Base-by-base conservation (phyloP, 2,329 filamentous ascomycete genomes). In the Sporothrix inflata region DNA sequence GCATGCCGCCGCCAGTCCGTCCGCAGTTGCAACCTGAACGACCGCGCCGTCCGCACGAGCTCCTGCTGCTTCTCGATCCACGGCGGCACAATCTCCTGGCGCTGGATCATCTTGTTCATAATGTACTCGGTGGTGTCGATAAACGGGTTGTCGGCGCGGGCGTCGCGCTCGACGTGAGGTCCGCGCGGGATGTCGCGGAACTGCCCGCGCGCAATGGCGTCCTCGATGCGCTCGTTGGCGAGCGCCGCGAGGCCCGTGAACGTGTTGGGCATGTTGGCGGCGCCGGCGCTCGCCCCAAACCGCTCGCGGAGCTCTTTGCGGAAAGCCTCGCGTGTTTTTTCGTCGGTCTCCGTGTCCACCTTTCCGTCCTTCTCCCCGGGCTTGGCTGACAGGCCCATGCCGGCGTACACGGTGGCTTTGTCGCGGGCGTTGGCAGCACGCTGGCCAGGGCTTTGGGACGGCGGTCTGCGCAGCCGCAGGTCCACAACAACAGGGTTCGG, bases 41-140 rank as follows among this genome's bases (percentile, higher is more conserved):
- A 85, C 14, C 85, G 86, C 0, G 90, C 87, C 0, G 92, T 87
- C 73, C 88, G 89, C 12, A 90, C 86, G 6, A 98, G 84, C 77
- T 98, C 94, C 79, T 98, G 95, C 80, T 99, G 96, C 82, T 98
- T 98, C 82, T 99, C 96, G 73, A 99, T 98, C 96, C 96, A 99
- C 0, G 95, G 95, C 0, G 96, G 96, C 0, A 97, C 93, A 73
- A 98, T 93, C 24, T 97, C 94, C 81, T 99, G 96, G 73, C 92
- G 91, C 82, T 98, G 93, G 75, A 99, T 98, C 84, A 98, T 98
- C 82, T 97, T 96, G 82, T 99, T 98, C 91, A 98, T 92, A 77
- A 98, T 93, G 80, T 98, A 98, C 81, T 98, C 95, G 0, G 96
- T 98, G 72, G 95, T 98, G 78, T 98, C 94, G 72, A 98, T 89